These are phyloP conservation scores for Xerocomus amazonicus DNA, from an alignment of 1,284 basidiomycete genomes.

Conservation along the genomic window DNA sequence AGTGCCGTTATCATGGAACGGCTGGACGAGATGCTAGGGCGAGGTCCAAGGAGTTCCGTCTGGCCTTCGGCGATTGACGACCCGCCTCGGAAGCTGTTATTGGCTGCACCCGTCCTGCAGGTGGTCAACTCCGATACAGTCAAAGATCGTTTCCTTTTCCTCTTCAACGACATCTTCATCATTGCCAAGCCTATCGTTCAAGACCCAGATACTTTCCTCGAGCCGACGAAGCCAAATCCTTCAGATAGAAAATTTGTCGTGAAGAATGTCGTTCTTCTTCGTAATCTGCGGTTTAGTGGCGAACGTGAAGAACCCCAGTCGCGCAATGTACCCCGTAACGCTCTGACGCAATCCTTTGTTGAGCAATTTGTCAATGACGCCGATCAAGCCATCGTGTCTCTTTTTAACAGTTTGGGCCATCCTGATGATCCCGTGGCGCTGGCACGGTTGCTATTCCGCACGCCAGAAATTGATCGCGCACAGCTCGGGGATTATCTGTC, in stretches of 20 bases:
- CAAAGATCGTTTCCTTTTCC: slow-evolving; percentile 93
- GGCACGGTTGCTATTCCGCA: slow-evolving; percentile 82
- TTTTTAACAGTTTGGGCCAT: slow-evolving; percentile 57
- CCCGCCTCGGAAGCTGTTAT: slow-evolving; percentile 81
- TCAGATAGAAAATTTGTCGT: slow-evolving; percentile 83
- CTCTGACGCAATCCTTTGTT: slow-evolving; percentile 67
- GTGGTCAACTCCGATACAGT: slow-evolving; percentile 92
- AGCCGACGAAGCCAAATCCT: slow-evolving; percentile 58
- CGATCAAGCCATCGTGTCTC: slow-evolving; percentile 62
- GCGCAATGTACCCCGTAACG: slow-evolving; percentile 47
- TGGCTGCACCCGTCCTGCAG: slow-evolving; percentile 87
- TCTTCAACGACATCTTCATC: slow-evolving; percentile 93
- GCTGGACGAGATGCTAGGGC: slow-evolving; percentile 64
- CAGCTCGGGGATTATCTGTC: slow-evolving; percentile 82
- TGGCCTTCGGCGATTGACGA: slow-evolving; percentile 72
- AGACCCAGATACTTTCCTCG: slow-evolving; percentile 58
- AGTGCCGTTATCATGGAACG: slow-evolving; percentile 56
- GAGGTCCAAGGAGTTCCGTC: slow-evolving; percentile 56
- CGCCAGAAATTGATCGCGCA: slow-evolving; percentile 80
- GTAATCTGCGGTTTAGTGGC: slow-evolving; percentile 63
- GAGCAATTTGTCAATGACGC: slow-evolving; percentile 71
- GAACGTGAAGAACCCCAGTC: slow-evolving; percentile 58
- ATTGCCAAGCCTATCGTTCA: slow-evolving; percentile 72
- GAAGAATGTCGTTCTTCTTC: slow-evolving; percentile 82
- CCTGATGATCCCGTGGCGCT: slow-evolving; percentile 63